A percentile compares a stretch with the other conserved stretches of the same genome.
These are phyloP conservation scores for Artemisia argyi DNA, from an alignment of 129 eudicot species.

Conservation along the genomic window DNA sequence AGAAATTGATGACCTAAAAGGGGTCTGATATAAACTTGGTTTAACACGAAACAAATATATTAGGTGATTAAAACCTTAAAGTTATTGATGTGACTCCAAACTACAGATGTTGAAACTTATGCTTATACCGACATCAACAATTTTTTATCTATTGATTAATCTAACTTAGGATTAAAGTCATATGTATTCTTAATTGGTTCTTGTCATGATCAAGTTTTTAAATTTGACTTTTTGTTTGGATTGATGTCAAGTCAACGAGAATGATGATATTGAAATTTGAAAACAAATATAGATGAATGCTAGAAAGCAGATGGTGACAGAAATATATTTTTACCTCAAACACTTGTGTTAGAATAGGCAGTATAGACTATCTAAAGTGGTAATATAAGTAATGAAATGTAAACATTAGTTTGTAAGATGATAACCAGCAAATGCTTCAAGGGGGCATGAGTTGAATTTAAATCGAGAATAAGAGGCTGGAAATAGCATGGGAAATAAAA, in stretches of 20 bases:
- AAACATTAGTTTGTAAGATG: background rate
- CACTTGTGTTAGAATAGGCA: no score
- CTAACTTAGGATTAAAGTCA: conserved; percentile 15
- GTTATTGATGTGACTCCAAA: no score
- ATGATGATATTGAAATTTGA: background rate
- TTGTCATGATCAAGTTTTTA: background rate
- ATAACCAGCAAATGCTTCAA: background rate
- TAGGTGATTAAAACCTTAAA: no score
- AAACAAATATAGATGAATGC: conserved; percentile 1
- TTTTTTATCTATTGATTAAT: background rate
- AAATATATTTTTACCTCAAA: background rate
- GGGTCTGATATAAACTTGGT: no score
- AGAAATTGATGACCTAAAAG: no score
- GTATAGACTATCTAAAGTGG: no score
- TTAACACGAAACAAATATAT: no score
- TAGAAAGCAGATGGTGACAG: conserved; percentile 11
- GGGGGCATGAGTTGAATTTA: background rate
- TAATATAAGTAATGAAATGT: no score
- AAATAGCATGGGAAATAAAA: no score
- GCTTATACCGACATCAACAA: background rate
- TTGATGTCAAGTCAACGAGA: background rate
- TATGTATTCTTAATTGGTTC: background rate
- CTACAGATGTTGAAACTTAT: no score
- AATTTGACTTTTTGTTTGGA: background rate
- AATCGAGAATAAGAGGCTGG: no score